Percentiles rank a stretch among this genome's conserved stretches.
Conservation (phyloP, 306 rosid species). For the Prosopis cineraria region DNA sequence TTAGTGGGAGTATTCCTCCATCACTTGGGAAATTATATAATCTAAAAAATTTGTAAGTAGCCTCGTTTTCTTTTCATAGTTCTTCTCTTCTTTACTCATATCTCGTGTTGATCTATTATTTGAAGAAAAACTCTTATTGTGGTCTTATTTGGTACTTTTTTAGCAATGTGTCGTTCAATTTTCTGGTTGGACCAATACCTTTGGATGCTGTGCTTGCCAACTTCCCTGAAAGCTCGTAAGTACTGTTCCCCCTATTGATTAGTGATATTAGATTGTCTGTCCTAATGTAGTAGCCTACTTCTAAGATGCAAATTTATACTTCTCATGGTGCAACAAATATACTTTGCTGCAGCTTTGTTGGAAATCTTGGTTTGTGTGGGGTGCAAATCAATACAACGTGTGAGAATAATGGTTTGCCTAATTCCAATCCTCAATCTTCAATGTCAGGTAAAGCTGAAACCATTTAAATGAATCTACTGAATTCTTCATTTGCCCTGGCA, state of each 20-base stretch:
- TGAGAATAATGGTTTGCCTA: conserved; percentile 61
- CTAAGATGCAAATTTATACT: neutral
- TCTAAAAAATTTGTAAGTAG: conserved; percentile 66
- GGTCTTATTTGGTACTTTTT: conserved; percentile 30
- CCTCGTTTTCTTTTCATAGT: conserved; percentile 27
- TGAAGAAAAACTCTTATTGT: conserved; percentile 3
- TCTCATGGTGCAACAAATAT: conserved; percentile 30
- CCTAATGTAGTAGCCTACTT: conserved; percentile 7
- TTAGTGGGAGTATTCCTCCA: conserved; percentile 76
- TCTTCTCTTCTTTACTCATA: conserved; percentile 16
- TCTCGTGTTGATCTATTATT: conserved; percentile 12
- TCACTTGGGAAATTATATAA: conserved; percentile 80
- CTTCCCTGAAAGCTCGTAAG: conserved; percentile 86
- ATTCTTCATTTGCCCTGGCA: conserved; percentile 22
- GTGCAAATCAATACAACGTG: conserved; percentile 61
- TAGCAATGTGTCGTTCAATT: conserved; percentile 86
- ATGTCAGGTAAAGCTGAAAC: conserved; percentile 51
- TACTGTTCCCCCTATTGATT: conserved; percentile 3
- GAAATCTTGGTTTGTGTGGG: conserved; percentile 95
- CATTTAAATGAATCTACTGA: conserved; percentile 19
- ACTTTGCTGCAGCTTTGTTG: conserved; percentile 65
- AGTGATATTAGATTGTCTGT: conserved; percentile 17
- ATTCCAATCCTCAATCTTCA: conserved; percentile 42
- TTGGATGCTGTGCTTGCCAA: conserved; percentile 73
- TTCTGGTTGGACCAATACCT: conserved; percentile 90